Evolutionary conservation across 1,284 basidiomycete genomes (phyloP), one percentile per base, ranked within the genome.

Genomic region (Macrocystidia cucumis): DNA sequence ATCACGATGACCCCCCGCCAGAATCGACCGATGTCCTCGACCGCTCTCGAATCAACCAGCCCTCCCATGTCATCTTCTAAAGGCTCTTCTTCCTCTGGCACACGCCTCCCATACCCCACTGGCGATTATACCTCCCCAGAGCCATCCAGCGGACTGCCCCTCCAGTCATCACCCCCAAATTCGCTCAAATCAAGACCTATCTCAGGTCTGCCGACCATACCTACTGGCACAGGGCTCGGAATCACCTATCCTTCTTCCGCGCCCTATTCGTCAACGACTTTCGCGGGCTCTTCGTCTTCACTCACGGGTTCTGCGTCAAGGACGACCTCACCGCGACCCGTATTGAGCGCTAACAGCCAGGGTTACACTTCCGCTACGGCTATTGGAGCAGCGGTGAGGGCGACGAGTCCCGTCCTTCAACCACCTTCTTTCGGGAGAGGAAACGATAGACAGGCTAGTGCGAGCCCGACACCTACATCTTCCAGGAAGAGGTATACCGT

Each of bases 401-500:
- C 37, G 9, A 26, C 32, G 4, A 26, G 33, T 9, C 18, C 33
- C 23, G 26, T 40, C 8, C 43, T 46, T 9, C 48, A 50, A 2
- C 48, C 55, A 7, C 58, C 60, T 4, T 42, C 59, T 20, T 45
- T 55, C 6, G 58, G 55, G 23, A 44, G 52, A 3, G 37, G 43
- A 22, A 37, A 47, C 11, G 44, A 56, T 26, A 57, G 69, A n/a
- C 63, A 63, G 9, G 55, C 63, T 1, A 82, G 65, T 38, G 64
- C 77, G 19, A 83, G 79, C 44, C 83, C 83, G 1, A 84, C 82
- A 0, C 81, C 83, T 1, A n/a, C n/a, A n/a, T n/a, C n/a, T n/a
- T n/a, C n/a, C n/a, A 60, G 80, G 2, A 89, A 89, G 49, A 66
- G 86, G 22, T 88, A 89, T 50, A 88, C 86, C 0, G 83, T 88